A percentile compares a stretch with the other conserved stretches of the same genome.
Evolutionary conservation across 2,329 filamentous ascomycete genomes (phyloP).

Genomic region (Arthrobotrys musiformis): DNA sequence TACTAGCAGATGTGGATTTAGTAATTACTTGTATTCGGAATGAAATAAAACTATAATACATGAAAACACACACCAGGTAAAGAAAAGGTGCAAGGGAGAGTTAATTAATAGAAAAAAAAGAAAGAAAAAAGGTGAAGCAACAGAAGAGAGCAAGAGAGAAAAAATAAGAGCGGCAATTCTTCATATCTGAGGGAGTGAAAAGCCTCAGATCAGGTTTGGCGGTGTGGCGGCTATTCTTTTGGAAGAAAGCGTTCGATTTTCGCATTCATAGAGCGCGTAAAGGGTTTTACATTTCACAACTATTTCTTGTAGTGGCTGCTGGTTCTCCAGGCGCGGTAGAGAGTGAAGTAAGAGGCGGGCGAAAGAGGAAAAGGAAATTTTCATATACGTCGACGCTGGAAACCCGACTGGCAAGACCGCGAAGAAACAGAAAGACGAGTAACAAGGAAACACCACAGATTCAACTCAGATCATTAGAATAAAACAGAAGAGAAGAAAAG

Average conservation of each 20-base stretch:
- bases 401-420: constrained; percentile 47
- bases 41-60: constrained; percentile 39
- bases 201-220: background rate
- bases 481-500: constrained; percentile 24
- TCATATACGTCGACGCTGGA: constrained; percentile 56
- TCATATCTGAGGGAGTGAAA: constrained; percentile 10
- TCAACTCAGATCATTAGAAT: constrained; percentile 53
- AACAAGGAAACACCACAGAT: constrained; percentile 29
- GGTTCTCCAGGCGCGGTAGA: constrained; percentile 33
- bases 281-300: constrained; percentile 53
- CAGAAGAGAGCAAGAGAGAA: background rate
- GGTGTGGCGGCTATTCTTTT: constrained; percentile 9
- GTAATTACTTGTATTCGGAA: constrained; percentile 28
- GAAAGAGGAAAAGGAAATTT: constrained; percentile 43
- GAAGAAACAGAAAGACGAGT: constrained; percentile 28
- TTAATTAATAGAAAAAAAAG: constrained; percentile 1
- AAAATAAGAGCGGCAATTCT: background rate
- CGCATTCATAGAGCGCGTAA: constrained; percentile 53
- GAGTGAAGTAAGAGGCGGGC: constrained; percentile 14
- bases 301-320: constrained; percentile 46
- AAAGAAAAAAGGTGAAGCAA: background rate
- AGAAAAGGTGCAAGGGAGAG: background rate
- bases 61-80: constrained; percentile 36
- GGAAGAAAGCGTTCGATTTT: constrained; percentile 31
- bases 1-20: background rate